A percentile compares a stretch with the other conserved stretches of the same genome.
These are phyloP conservation scores for Aspergillus sp. DNA, from an alignment of 2,329 filamentous ascomycete species.

Conservation along the genomic window DNA sequence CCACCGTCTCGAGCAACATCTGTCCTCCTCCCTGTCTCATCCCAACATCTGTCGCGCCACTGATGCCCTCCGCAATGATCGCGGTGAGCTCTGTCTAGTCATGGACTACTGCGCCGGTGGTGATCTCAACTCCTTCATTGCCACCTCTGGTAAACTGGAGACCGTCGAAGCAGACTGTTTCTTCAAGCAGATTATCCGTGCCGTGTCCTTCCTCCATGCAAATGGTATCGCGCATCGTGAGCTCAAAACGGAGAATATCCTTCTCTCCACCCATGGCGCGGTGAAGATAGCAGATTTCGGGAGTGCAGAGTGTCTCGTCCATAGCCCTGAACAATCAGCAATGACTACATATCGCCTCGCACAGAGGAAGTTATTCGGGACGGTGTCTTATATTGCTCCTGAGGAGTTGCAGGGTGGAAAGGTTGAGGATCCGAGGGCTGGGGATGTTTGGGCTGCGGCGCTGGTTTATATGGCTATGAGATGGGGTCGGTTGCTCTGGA, in stretches of 20 bases:
- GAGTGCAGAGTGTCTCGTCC: slow-evolving; percentile 29
- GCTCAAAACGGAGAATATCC: slow-evolving; percentile 89
- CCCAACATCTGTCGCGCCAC: no score
- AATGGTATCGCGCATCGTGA: slow-evolving; percentile 87
- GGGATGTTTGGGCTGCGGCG: slow-evolving; percentile 26
- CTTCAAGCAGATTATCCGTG: slow-evolving; percentile 60
- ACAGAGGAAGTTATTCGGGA: no score
- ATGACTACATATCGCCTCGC: slow-evolving; percentile 4
- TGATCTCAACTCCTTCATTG: slow-evolving; percentile 77
- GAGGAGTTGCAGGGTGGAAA: slow-evolving; percentile 42
- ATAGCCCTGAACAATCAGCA: neutral
- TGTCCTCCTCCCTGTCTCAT: no score
- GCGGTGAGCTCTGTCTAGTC: slow-evolving; percentile 22
- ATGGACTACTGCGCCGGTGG: slow-evolving; percentile 65
- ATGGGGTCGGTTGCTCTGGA: slow-evolving; percentile 21
- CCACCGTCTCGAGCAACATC: slow-evolving; percentile 63
- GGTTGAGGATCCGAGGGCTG: slow-evolving; percentile 3
- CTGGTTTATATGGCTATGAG: slow-evolving; percentile 24
- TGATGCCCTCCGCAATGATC: no score
- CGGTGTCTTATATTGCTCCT: slow-evolving; percentile 71
- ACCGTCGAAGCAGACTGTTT: slow-evolving; percentile 81
- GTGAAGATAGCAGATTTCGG: slow-evolving; percentile 94
- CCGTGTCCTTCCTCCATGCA: slow-evolving; percentile 62
- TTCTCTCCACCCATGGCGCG: slow-evolving; percentile 73
- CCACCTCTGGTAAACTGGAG: slow-evolving; percentile 76